Evolutionary conservation across 164 flowering plant species (phyloP).

Genomic region (Litsea cubeba): DNA sequence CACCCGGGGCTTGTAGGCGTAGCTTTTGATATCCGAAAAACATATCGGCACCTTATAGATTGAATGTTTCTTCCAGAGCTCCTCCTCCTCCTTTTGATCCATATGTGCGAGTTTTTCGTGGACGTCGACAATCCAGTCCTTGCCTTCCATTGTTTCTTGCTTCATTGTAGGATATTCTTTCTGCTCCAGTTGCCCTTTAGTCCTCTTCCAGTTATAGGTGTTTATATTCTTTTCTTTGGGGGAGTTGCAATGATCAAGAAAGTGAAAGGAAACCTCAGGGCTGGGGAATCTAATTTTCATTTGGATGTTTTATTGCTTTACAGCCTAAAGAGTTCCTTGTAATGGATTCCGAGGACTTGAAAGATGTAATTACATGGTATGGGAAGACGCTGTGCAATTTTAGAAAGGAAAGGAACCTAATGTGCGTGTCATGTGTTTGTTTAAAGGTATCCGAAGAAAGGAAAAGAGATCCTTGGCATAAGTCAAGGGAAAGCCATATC

Average conservation of each 20-base stretch:
- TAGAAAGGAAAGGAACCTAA: no score
- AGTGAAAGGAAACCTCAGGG: not conserved
- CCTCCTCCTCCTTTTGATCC: conserved; percentile 10
- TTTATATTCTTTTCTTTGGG: not conserved
- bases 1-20: conserved; percentile 34
- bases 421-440: no score
- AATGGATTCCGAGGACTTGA: no score
- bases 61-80: conserved; percentile 28
- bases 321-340: not conserved
- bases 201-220: not conserved
- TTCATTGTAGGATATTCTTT: no score
- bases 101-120: conserved; percentile 10
- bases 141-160: not conserved
- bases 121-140: conserved; percentile 18
- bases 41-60: conserved; percentile 21
- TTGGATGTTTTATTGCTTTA: not conserved
- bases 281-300: not conserved
- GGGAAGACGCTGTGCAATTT: no score
- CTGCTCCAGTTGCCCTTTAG: not conserved
- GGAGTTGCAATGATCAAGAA: not conserved
- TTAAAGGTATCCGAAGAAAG: no score
- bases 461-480: no score
- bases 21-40: conserved; percentile 14
- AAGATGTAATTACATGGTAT: no score
- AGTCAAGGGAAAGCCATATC: no score